Conservation (phyloP, 108 stramenopile species). For the Pseudonitzschia multiseries region DNA sequence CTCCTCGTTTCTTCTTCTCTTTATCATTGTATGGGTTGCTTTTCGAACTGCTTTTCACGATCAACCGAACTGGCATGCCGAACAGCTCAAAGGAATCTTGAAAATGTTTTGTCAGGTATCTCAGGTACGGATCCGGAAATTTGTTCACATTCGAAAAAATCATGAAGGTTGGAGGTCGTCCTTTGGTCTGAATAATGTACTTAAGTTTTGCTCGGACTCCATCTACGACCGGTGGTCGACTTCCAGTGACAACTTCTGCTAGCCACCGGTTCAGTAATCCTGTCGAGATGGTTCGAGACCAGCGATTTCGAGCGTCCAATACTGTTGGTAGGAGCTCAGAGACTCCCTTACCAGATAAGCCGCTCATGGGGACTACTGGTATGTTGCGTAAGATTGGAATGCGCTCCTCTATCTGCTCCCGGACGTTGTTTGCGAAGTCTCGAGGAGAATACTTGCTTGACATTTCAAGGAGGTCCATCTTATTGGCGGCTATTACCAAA, state of each 20-base stretch:
- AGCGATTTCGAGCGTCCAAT: constrained; percentile 73
- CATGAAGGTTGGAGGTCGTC: constrained; percentile 87
- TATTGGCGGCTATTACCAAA: constrained; percentile 88
- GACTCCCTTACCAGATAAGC: constrained; percentile 61
- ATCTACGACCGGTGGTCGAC: constrained; percentile 59
- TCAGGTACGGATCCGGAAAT: constrained; percentile 68
- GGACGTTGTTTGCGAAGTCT: constrained; percentile 74
- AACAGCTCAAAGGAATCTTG: constrained; percentile 82
- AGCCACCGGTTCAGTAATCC: constrained; percentile 85
- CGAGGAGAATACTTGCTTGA: constrained; percentile 46
- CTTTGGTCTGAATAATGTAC: constrained; percentile 86
- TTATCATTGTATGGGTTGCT: constrained; percentile 68
- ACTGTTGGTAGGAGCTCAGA: constrained; percentile 75
- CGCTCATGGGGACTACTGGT: constrained; percentile 81
- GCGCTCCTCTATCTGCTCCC: constrained; percentile 71
- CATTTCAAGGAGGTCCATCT: constrained; percentile 85
- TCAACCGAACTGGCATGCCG: constrained; percentile 82
- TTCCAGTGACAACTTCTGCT: constrained; percentile 60
- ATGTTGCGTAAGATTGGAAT: constrained; percentile 84
- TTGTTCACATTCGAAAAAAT: constrained; percentile 74
- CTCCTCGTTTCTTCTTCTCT: constrained; percentile 33
- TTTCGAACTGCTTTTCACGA: constrained; percentile 66
- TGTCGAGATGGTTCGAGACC: constrained; percentile 69
- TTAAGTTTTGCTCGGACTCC: constrained; percentile 60
- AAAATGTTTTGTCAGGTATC: constrained; percentile 77